Percentiles rank a stretch among this genome's conserved stretches.
Evolutionary conservation across 805 yeast genomes (phyloP).

Genomic region (Saccharomycopsis olivae): DNA sequence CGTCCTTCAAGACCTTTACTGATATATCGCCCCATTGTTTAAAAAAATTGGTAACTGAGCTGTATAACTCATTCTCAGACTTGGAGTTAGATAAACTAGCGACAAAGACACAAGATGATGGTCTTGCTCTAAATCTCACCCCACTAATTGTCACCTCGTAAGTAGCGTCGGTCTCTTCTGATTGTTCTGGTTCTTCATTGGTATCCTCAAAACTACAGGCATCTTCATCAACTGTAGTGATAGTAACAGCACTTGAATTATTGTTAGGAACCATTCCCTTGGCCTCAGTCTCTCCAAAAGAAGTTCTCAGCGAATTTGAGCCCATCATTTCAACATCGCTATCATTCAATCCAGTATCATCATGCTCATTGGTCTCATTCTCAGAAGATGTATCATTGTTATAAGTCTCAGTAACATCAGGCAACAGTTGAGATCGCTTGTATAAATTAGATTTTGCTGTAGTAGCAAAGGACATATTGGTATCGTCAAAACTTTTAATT

Average conservation of each 20-base stretch:
- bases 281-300: conserved; percentile 1
- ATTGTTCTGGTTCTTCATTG: conserved; percentile 1
- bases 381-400: no score
- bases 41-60: conserved; percentile 61
- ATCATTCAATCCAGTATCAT: no score
- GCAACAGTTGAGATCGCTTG: no score
- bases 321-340: no score
- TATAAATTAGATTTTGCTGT: no score
- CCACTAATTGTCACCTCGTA: conserved; percentile 8
- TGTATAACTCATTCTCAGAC: conserved; percentile 61
- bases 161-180: conserved; percentile 1
- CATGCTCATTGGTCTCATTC: no score
- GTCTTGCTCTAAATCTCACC: conserved; percentile 39
- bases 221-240: neutral
- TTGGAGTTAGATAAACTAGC: conserved; percentile 65
- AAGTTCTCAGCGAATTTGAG: conserved; percentile 2
- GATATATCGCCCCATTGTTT: conserved; percentile 59
- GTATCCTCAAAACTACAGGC: neutral
- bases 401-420: no score
- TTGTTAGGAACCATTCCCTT: neutral
- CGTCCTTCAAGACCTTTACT: conserved; percentile 78
- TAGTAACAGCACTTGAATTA: no score
- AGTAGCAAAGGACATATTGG: no score
- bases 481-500: no score
- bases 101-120: conserved; percentile 82